A percentile compares a stretch with the other conserved stretches of the same genome.
These are phyloP conservation scores for Lichtheimia hyalospora DNA, from an alignment of 371 early-diverging fungal species.

Conservation along the genomic window DNA sequence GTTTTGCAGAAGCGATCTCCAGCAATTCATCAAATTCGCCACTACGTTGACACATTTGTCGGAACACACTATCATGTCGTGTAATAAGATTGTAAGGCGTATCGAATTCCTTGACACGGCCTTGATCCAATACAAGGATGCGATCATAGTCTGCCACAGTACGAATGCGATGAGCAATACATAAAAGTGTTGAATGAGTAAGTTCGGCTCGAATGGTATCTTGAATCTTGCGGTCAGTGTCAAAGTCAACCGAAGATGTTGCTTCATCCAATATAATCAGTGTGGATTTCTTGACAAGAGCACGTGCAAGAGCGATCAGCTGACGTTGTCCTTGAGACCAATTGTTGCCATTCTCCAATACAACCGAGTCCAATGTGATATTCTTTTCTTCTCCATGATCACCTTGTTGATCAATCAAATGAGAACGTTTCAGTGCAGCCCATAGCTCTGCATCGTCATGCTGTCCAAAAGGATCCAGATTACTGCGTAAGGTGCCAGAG, in stretches of 20 bases:
- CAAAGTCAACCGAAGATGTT: conserved; percentile 77
- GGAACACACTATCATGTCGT: conserved; percentile 54
- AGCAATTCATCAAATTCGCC: conserved; percentile 56
- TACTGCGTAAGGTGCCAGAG: too few relatives aligned
- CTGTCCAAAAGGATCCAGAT: conserved; percentile 74
- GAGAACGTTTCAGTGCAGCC: conserved; percentile 66
- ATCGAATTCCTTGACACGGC: conserved; percentile 76
- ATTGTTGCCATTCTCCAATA: conserved; percentile 74
- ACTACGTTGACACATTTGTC: conserved; percentile 66
- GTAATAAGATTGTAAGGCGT: conserved; percentile 61
- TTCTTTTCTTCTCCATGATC: too few relatives aligned
- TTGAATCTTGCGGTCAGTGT: conserved; percentile 77
- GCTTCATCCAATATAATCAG: conserved; percentile 89
- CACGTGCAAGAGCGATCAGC: conserved; percentile 84
- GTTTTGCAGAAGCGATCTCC: conserved; percentile 22
- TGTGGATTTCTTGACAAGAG: conserved; percentile 71
- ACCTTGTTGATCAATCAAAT: too few relatives aligned
- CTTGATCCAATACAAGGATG: conserved; percentile 83
- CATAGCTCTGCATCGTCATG: conserved; percentile 76
- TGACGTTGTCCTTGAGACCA: conserved; percentile 89
- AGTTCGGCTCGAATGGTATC: conserved; percentile 71
- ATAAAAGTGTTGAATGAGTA: conserved; percentile 61
- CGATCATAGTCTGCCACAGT: conserved; percentile 91
- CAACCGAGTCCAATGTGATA: too few relatives aligned
- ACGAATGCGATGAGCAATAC: conserved; percentile 81